Conservation (phyloP, 1,284 basidiomycete genomes). For the Melampsora larici-populina region DNA sequence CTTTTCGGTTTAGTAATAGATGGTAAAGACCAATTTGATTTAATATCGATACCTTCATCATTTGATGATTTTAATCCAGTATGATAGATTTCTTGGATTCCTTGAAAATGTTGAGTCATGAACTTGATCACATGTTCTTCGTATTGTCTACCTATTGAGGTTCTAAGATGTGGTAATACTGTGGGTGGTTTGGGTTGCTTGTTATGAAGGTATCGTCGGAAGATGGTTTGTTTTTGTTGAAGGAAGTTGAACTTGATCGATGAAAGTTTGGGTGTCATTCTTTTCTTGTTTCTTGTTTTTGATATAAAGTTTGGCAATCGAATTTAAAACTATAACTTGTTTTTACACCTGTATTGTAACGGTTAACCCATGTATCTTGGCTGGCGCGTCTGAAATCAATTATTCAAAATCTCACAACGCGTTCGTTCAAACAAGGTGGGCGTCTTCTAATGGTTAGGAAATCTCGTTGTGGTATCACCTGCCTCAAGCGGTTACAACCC, state of each 20-base stretch:
- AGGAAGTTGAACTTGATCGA: background rate
- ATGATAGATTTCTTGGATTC: background rate
- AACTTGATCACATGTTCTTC: background rate
- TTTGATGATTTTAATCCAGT: background rate
- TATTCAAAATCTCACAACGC: too few species aligned
- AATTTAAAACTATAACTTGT: too few species aligned
- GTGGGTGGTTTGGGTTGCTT: background rate
- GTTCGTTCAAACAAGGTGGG: background rate
- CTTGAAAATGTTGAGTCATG: background rate
- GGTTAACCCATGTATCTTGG: too few species aligned
- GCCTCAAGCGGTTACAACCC: background rate
- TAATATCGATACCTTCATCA: background rate
- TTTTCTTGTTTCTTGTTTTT: too few species aligned
- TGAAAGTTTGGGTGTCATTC: conserved; percentile 9
- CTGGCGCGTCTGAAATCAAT: too few species aligned
- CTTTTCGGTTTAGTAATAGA: background rate
- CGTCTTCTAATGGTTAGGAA: conserved; percentile 44
- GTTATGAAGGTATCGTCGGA: background rate
- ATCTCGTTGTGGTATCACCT: conserved; percentile 37
- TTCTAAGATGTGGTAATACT: background rate
- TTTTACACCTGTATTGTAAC: too few species aligned
- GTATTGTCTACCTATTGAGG: background rate
- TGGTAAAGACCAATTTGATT: background rate
- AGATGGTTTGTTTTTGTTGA: background rate
- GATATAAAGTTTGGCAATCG: too few species aligned